These are phyloP conservation scores for Pistacia atlantica DNA, from an alignment of 345 rosid genomes.

Conservation along the genomic window DNA sequence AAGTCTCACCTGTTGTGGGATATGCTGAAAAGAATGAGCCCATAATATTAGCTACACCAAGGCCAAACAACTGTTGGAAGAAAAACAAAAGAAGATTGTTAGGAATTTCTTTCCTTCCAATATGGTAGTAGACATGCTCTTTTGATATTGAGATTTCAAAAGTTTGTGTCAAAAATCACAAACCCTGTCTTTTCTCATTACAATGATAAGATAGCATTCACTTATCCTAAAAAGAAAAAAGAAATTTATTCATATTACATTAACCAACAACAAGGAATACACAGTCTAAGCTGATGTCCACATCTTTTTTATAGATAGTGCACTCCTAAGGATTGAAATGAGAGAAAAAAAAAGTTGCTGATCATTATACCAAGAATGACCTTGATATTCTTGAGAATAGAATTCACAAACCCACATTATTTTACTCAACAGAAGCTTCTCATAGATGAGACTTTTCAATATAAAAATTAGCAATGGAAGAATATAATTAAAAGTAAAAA, in stretches of 20 bases:
- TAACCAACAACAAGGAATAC: background rate
- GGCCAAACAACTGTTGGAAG: conserved; percentile 83
- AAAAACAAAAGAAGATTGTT: conserved; percentile 11
- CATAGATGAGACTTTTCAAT: background rate
- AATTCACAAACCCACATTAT: background rate
- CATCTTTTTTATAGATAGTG: background rate
- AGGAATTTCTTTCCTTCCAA: conserved; percentile 13
- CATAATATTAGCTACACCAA: conserved; percentile 86
- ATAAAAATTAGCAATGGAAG: too few species aligned
- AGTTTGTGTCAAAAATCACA: background rate
- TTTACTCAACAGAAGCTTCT: background rate
- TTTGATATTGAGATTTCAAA: background rate
- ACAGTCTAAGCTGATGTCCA: background rate
- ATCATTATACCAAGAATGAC: background rate
- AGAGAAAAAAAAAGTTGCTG: background rate
- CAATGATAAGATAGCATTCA: background rate
- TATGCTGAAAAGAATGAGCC: conserved; percentile 92
- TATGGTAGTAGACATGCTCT: background rate
- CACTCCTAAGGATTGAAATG: background rate
- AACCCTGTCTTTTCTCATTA: background rate
- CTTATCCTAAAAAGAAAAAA: background rate
- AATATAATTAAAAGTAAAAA: too few species aligned
- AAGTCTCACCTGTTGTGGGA: conserved; percentile 84
- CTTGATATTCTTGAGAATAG: background rate
- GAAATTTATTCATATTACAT: background rate